phyloP scores from a whole-genome alignment of 495 filamentous ascomycete species.

The Staphylotrichum tortipilum region DNA sequence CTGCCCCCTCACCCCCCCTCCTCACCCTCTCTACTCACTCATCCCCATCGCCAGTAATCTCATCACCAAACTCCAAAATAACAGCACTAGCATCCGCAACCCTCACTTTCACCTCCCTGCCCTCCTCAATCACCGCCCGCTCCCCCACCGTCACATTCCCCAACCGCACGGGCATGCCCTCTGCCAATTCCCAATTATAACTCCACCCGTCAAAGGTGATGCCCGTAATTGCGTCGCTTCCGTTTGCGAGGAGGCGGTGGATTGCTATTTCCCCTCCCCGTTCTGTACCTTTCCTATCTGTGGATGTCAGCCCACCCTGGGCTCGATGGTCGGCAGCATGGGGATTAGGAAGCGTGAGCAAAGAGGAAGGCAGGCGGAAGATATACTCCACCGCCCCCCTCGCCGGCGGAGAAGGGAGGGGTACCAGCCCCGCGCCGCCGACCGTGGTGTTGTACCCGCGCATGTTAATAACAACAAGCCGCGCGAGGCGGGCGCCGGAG shows the following conservation, averaged over 20 bases:
- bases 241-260: conserved; percentile 49
- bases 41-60: not conserved
- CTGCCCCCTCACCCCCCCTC: not conserved
- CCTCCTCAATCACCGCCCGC: conserved; percentile 29
- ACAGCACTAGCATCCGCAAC: conserved; percentile 46
- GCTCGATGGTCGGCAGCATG: too few relatives aligned
- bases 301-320: too few relatives aligned
- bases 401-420: conserved; percentile 22
- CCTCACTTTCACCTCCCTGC: conserved; percentile 38
- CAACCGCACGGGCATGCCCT: conserved; percentile 48
- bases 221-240: conserved; percentile 54
- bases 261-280: conserved; percentile 22
- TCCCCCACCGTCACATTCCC: conserved; percentile 51
- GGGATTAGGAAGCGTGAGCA: too few relatives aligned
- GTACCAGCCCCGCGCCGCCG: conserved; percentile 28
- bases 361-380: conserved; percentile 35
- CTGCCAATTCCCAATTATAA: conserved; percentile 53
- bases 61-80: conserved; percentile 33
- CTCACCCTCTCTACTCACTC: not conserved
- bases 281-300: not conserved
- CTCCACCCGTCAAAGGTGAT: conserved; percentile 55
- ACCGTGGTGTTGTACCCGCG: conserved; percentile 50
- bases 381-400: conserved; percentile 30
- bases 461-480: conserved; percentile 53
- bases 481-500: conserved; percentile 31